Conservation (phyloP, 2,329 filamentous ascomycete species). For the Grosmannia penicillata region DNA sequence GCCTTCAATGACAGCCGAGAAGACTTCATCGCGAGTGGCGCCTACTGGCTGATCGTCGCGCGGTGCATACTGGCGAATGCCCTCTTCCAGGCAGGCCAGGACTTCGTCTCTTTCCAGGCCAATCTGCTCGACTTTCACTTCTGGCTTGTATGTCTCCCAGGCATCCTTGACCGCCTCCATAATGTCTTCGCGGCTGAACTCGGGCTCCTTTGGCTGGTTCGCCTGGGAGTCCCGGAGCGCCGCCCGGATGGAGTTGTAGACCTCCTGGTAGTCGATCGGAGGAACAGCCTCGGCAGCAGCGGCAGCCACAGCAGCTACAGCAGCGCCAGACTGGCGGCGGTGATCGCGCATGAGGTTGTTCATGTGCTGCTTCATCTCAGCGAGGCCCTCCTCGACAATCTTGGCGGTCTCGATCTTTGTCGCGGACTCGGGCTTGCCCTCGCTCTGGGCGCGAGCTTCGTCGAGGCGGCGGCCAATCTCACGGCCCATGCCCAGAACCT, state of each 20-base stretch:
- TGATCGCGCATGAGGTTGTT: slow-evolving; percentile 65
- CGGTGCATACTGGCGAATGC: slow-evolving; percentile 59
- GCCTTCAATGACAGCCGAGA: slow-evolving; percentile 72
- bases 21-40: slow-evolving; percentile 71
- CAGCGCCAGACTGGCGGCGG: slow-evolving; percentile 50
- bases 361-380: slow-evolving; percentile 74
- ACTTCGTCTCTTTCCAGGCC: slow-evolving; percentile 86
- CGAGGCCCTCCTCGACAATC: slow-evolving; percentile 67
- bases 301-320: slow-evolving; percentile 16
- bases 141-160: slow-evolving; percentile 88
- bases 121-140: slow-evolving; percentile 80
- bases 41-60: slow-evolving; percentile 36
- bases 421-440: slow-evolving; percentile 32
- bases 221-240: slow-evolving; percentile 51
- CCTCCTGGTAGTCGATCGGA: slow-evolving; percentile 61
- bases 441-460: slow-evolving; percentile 36
- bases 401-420: slow-evolving; percentile 57
- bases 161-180: slow-evolving; percentile 77
- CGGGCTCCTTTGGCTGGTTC: slow-evolving; percentile 27
- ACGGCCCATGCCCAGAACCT: slow-evolving; percentile 87
- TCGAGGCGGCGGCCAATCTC: slow-evolving; percentile 82
- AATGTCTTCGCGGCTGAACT: slow-evolving; percentile 67
- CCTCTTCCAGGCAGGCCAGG: slow-evolving; percentile 71
- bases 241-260: slow-evolving; percentile 71
- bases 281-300: slow-evolving; percentile 41